A percentile compares a stretch with the other conserved stretches of the same genome.
These are phyloP conservation scores for Chaetomium sp. DNA, from an alignment of 2,329 filamentous ascomycete species.

Conservation along the genomic window DNA sequence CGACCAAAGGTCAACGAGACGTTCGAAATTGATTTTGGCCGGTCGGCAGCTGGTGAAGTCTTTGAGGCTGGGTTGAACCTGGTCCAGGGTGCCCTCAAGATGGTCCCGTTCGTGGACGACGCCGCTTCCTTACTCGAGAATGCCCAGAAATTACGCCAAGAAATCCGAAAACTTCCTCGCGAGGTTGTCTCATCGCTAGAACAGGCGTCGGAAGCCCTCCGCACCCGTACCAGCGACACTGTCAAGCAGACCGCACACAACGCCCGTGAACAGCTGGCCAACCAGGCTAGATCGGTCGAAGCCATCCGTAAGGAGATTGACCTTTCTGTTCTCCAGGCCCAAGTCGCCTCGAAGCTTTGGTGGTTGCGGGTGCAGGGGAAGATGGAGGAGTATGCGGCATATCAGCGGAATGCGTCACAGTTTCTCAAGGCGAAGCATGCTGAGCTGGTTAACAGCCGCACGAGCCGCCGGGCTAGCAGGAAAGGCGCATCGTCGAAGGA, in stretches of 20 bases:
- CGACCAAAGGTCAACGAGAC: conserved; percentile 56
- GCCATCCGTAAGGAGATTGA: conserved; percentile 37
- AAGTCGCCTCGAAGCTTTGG: conserved; percentile 49
- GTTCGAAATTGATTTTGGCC: conserved; percentile 55
- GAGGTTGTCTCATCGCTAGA: conserved; percentile 28
- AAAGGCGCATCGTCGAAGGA: conserved; percentile 1
- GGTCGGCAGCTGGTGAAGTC: conserved; percentile 38
- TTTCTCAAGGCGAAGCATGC: conserved; percentile 28
- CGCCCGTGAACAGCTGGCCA: conserved; percentile 30
- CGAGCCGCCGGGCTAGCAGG: background rate
- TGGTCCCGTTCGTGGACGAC: conserved; percentile 35
- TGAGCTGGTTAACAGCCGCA: conserved; percentile 6
- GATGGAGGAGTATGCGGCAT: conserved; percentile 37
- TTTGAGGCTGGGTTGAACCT: conserved; percentile 39
- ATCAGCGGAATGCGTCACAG: conserved; percentile 41
- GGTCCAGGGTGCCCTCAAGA: conserved; percentile 35
- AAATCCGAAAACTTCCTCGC: conserved; percentile 26
- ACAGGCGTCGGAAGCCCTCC: conserved; percentile 25
- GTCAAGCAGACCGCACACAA: conserved; percentile 26
- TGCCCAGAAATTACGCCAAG: conserved; percentile 27
- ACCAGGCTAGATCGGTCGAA: conserved; percentile 30
- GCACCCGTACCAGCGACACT: conserved; percentile 21
- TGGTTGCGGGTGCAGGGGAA: conserved; percentile 51
- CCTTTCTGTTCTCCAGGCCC: conserved; percentile 44
- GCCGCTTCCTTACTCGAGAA: conserved; percentile 25